Conservation (phyloP, 1,284 basidiomycete species). For the Singerocomus inundabilis region DNA sequence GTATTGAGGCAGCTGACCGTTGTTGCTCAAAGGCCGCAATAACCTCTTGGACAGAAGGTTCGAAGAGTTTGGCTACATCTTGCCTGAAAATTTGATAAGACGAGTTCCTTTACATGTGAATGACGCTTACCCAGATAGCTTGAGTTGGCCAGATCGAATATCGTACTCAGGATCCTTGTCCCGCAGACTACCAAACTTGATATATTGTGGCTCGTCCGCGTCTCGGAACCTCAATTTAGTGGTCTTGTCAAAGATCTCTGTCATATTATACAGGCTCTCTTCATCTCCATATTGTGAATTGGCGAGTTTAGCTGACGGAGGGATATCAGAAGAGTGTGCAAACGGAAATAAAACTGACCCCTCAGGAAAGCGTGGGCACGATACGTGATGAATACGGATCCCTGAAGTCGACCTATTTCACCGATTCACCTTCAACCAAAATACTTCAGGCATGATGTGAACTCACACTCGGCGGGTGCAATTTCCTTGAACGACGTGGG, state of each 20-base stretch:
- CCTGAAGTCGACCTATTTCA: slow-evolving; percentile 30
- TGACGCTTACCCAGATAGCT: slow-evolving; percentile 37
- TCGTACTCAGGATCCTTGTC: slow-evolving; percentile 43
- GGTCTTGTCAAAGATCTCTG: slow-evolving; percentile 45
- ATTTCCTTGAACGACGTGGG: slow-evolving; percentile 35
- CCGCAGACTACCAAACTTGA: slow-evolving; percentile 45
- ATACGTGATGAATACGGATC: slow-evolving; percentile 40
- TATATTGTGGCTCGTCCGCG: slow-evolving; percentile 39
- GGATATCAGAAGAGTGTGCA: slow-evolving; percentile 19
- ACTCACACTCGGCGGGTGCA: slow-evolving; percentile 39
- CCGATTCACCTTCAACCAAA: background rate
- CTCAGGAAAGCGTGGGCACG: slow-evolving; percentile 38
- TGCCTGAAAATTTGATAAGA: slow-evolving; percentile 26
- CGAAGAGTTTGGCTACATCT: slow-evolving; percentile 43
- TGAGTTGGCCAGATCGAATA: slow-evolving; percentile 45
- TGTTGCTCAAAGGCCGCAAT: slow-evolving; percentile 38
- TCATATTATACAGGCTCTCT: slow-evolving; percentile 40
- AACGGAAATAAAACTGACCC: slow-evolving; percentile 32
- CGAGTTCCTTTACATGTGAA: background rate
- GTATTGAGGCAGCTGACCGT: slow-evolving; percentile 23
- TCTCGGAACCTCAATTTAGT: slow-evolving; percentile 46
- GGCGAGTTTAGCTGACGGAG: slow-evolving; percentile 30
- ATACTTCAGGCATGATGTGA: accelerated
- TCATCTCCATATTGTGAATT: slow-evolving; percentile 27
- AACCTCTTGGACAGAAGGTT: slow-evolving; percentile 43